phyloP scores from a whole-genome alignment of 192 early-diverging fungal genomes.

The Podila minutissima region DNA sequence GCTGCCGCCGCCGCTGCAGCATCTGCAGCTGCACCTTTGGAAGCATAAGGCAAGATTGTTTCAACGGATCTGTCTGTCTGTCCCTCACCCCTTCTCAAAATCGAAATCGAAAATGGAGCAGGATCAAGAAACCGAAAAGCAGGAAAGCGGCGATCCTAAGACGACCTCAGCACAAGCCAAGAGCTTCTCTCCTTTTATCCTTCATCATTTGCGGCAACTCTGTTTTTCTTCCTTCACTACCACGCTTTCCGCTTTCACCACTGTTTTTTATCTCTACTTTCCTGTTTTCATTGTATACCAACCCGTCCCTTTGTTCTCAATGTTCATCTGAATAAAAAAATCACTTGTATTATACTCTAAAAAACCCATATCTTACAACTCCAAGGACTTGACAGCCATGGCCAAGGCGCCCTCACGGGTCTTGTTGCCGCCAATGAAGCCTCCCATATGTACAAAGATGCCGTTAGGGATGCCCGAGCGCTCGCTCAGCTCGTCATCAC shows the following conservation, averaged over 20 bases:
- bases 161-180: too few relatives aligned
- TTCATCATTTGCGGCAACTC: too few relatives aligned
- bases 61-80: conserved; percentile 3
- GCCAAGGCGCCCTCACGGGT: conserved; percentile 79
- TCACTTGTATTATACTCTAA: not conserved
- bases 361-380: conserved; percentile 40
- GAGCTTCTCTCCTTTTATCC: too few relatives aligned
- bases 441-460: conserved; percentile 87
- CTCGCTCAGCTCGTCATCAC: conserved; percentile 86
- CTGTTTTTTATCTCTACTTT: too few relatives aligned
- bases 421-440: conserved; percentile 66
- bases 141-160: too few relatives aligned
- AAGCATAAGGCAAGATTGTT: not conserved
- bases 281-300: too few relatives aligned
- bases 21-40: conserved; percentile 8
- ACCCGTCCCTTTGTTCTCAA: too few relatives aligned
- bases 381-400: conserved; percentile 71
- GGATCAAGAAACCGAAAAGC: too few relatives aligned
- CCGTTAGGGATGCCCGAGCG: conserved; percentile 79
- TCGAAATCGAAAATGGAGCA: not conserved
- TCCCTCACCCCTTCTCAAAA: not conserved
- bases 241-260: too few relatives aligned
- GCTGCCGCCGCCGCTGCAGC: conserved; percentile 18
- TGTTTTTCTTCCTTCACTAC: too few relatives aligned
- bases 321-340: not conserved